Base-by-base conservation (phyloP, 1,284 basidiomycete species). In the Cutaneotrichosporon arboriforme region DNA sequence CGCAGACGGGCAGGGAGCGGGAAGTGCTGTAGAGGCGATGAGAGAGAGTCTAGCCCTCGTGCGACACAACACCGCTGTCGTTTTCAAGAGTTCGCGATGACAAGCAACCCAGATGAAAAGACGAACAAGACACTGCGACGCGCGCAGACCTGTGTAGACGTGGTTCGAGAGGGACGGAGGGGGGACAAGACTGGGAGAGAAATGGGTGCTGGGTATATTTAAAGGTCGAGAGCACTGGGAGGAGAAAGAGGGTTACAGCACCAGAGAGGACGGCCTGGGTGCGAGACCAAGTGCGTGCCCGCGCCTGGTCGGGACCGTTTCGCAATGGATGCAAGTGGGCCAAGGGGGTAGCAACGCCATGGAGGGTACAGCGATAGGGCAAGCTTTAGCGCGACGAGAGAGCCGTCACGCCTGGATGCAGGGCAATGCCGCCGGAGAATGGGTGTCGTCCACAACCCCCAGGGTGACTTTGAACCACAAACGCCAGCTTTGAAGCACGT, bases 371-470 rank as follows among this genome's bases (percentile, higher is more conserved):
- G 43, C 26, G 46, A 40, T 39, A 51, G 52, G 56, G 56, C 40
- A 43, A n/a, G 47, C 39, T 33, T 55, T 55, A 52, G 50, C 50
- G 57, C 57, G 47, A 55, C 53, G 50, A 55, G 55, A 58, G 49
- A 36, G 36, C 43, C 38, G 51, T 47, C 46, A 49, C 46, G 54
- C 52, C 41, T 38, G 40, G 47, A 42, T 23, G 42, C 42, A 49
- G 53, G 42, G n/a, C 45, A 47, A 7, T 37, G 46, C 22, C 46
- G 46, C 22, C 36, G 21, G 46, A 23, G 8, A 18, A 26, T 47
- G 15, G 43, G 31, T n/a, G 31, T 18, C 18, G 43, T 22, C 33
- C 33, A 20, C 39, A 20, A 40, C 39, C 2, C 1, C 4, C 18
- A 21, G 39, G 38, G 39, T 40, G 21, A 40, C 39, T 18, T 21